Evolutionary conservation across 352 stramenopile species (phyloP), one percentile per base, ranked within the genome.

Genomic region (Thalassiosira livingstoniorum): DNA sequence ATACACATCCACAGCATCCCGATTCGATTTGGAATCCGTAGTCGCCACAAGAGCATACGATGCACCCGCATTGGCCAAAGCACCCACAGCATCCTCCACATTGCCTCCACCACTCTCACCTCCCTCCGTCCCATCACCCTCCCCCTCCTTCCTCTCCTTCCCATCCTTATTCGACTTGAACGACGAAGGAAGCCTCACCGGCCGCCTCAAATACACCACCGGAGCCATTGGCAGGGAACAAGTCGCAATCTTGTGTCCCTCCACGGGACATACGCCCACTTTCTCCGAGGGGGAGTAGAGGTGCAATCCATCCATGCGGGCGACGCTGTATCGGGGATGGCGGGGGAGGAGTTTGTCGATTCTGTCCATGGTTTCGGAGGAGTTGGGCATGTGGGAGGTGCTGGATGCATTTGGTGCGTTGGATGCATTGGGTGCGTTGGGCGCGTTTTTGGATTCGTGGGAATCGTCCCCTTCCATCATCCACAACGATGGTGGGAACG

Each of bases 1-100:
- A 70, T 95, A 95, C 27, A 95, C 79, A 74, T 95, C 91, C 4
- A 95, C 81, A 10, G 89, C 86, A 82, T 94, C 91, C 31, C 91
- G 79, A 35, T 80, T 71, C 0, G 87, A 92, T 55, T 95, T 95
- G 32, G 66, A 54, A 76, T 95, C 91, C 1, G 85, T 93, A 0
- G 91, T 90, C 39, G 91, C 86, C 10, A 95, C 82, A 23, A 95
- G 71, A 32, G 84, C 70, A 78, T 94, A 94, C 4, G 80, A 83
- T 53, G 84, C 69, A 29, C 80, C 80, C n/a, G n/a, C n/a, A n/a
- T n/a, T n/a, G n/a, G n/a, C n/a, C n/a, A n/a, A n/a, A 61, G 62
- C 51, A 34, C 72, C 67, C 21, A 25, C 54, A 29, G 68, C 29
- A 18, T 54, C 42, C 5, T 42, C 47, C 60, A 80, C 29, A 39